phyloP scores from a whole-genome alignment of 2,329 filamentous ascomycete species.

The Pseudocercospora pini-densiflorae region DNA sequence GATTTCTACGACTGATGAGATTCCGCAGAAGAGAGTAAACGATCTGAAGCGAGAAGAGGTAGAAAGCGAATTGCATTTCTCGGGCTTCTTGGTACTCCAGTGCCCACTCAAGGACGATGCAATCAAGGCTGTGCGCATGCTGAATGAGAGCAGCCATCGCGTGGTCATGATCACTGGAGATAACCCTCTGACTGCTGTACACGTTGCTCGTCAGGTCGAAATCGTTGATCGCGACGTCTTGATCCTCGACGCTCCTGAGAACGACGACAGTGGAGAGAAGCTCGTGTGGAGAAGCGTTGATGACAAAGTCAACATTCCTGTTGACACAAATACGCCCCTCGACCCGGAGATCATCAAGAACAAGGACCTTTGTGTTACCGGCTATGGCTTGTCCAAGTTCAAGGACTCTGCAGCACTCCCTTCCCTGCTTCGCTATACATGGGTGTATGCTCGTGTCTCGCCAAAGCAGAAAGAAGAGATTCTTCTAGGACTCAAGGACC shows the following conservation, averaged over 20 bases:
- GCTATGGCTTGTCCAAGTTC: slow-evolving; percentile 90
- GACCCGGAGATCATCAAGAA: slow-evolving; percentile 78
- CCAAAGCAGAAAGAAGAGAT: slow-evolving; percentile 99
- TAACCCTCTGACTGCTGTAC: slow-evolving; percentile 93
- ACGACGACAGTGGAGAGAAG: slow-evolving; percentile 78
- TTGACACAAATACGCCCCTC: slow-evolving; percentile 77
- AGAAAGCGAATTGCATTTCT: slow-evolving; percentile 82
- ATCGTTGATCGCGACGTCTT: slow-evolving; percentile 96
- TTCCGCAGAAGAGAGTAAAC: slow-evolving; percentile 85
- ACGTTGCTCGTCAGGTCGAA: slow-evolving; percentile 93
- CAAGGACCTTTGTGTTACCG: slow-evolving; percentile 95
- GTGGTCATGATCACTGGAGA: slow-evolving; percentile 99
- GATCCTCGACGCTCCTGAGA: slow-evolving; percentile 92
- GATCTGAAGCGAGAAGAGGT: slow-evolving; percentile 92
- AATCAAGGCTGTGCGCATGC: slow-evolving; percentile 89
- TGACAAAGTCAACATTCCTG: slow-evolving; percentile 82
- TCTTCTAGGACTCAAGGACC: slow-evolving; percentile 91
- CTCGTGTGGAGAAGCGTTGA: slow-evolving; percentile 96
- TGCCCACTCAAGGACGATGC: slow-evolving; percentile 97
- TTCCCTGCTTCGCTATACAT: slow-evolving; percentile 82
- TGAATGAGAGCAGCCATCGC: slow-evolving; percentile 98
- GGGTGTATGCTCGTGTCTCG: slow-evolving; percentile 98
- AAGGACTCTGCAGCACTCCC: slow-evolving; percentile 77
- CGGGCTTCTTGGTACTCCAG: slow-evolving; percentile 93
- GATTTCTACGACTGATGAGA: slow-evolving; percentile 77